These are phyloP conservation scores for Trichophaea hybrida DNA, from an alignment of 2,329 filamentous ascomycete genomes.

Conservation along the genomic window DNA sequence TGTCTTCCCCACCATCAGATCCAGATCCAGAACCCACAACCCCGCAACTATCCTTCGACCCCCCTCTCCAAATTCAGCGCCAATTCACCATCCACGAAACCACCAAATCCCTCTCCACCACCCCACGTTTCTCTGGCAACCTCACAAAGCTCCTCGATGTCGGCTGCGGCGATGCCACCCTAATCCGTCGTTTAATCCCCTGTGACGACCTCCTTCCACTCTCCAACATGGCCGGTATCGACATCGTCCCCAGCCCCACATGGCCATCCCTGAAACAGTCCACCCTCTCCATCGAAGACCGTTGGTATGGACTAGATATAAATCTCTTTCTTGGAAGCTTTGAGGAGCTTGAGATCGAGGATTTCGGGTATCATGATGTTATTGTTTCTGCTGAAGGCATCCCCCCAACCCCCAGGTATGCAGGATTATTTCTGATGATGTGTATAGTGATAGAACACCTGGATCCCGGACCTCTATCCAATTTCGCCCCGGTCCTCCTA, in stretches of 20 bases:
- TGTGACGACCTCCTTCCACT: slow-evolving; percentile 25
- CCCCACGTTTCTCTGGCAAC: slow-evolving; percentile 11
- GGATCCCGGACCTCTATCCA: slow-evolving; percentile 22
- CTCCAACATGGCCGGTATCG: slow-evolving; percentile 23
- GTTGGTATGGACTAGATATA: slow-evolving; percentile 25
- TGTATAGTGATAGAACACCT: slow-evolving; percentile 26
- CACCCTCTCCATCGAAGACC: slow-evolving; percentile 15
- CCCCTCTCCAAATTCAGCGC: slow-evolving; percentile 24
- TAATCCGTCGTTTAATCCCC: slow-evolving; percentile 23
- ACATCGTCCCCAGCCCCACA: slow-evolving; percentile 14
- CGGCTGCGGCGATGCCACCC: slow-evolving; percentile 24
- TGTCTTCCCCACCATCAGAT: too few relatives aligned
- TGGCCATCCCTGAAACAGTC: slow-evolving; percentile 20
- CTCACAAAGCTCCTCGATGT: slow-evolving; percentile 24
- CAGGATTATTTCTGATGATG: not conserved
- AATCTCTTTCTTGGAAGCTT: slow-evolving; percentile 25
- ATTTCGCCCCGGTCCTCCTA: slow-evolving; percentile 22
- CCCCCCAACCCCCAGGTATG: not conserved
- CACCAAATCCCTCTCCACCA: slow-evolving; percentile 10
- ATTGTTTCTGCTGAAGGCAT: slow-evolving; percentile 26
- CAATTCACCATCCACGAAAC: slow-evolving; percentile 18
- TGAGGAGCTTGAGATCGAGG: slow-evolving; percentile 17
- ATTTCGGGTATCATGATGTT: slow-evolving; percentile 22
- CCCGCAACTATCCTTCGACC: slow-evolving; percentile 19
- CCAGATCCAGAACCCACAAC: too few relatives aligned